phyloP scores from a whole-genome alignment of 148 eudicot genomes.

The Fagopyrum homotropicum region DNA sequence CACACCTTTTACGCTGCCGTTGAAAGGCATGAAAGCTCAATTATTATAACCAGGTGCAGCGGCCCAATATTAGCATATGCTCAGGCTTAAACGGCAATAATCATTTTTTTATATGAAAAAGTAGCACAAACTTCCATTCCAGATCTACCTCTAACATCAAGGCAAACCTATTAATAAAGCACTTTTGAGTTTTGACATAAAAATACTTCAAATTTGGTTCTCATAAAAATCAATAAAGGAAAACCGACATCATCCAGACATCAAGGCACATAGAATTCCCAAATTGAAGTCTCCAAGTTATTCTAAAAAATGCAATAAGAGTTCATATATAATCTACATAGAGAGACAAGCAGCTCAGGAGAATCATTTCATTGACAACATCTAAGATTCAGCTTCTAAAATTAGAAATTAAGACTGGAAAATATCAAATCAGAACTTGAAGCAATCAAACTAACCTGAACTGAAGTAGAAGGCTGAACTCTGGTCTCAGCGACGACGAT shows the following conservation, averaged over 20 bases:
- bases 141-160: slow-evolving; percentile 10
- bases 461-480: slow-evolving; percentile 55
- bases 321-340: background rate
- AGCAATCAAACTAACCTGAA: slow-evolving; percentile 30
- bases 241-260: background rate
- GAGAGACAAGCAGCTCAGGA: background rate
- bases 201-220: background rate
- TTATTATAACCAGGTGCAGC: background rate
- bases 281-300: background rate
- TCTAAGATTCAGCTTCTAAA: background rate
- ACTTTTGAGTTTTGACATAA: background rate
- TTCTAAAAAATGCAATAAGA: background rate
- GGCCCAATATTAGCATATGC: background rate
- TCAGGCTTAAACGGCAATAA: background rate
- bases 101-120: background rate
- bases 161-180: slow-evolving; percentile 1
- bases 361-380: background rate
- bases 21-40: slow-evolving; percentile 5
- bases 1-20: slow-evolving; percentile 8
- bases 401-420: background rate
- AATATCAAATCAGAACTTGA: background rate
- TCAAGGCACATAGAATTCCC: background rate
- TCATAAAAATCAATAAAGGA: background rate
- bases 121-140: slow-evolving; percentile 10
- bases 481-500: slow-evolving; percentile 64